Base-by-base conservation (phyloP, 768 basidiomycete genomes). In the Antrodiella citrinella region DNA sequence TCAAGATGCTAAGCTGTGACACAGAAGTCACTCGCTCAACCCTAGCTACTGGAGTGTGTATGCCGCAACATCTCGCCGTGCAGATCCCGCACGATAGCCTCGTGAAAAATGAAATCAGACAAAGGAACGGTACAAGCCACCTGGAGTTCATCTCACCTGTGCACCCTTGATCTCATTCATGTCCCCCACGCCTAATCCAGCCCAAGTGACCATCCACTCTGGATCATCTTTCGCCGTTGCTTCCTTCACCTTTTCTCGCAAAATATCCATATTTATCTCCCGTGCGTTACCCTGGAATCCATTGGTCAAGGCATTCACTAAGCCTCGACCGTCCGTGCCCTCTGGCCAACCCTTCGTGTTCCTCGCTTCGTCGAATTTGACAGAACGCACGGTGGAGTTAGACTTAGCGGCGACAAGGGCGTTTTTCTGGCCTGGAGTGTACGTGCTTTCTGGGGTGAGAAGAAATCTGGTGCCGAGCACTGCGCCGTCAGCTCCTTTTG, bases 381-480 rank as follows among this genome's bases (percentile, higher is more conserved):
- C 51, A 15, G 66, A 67, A 21, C 70, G 65, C 20, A 62, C 60
- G 9, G 71, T 63, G 26, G 58, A 50, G 26, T 49, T 45, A 25
- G 56, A 44, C 20, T 43, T 54, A 4, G 65, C 66, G 11, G 51
- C 58, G 15, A 67, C 47, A 47, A 74, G 53, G 3, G 67, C 61
- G 5, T 60, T 56, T 60, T 73, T 74, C 51, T 67, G 63, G 9
- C 51, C 53, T 5, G 49, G 51, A 3, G 67, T 48, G 58, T 70
- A 72, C 23, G 58, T 64, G 54, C 81, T 75, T 67, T 90, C 87
- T 2, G 76, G 73, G 1, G 85, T 77, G 51, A 84, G 69, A 41
- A 86, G 65, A 61, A 91, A 87, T 4, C 87, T 82, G 0, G 91
- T 91, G 49, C 91, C 91, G 18, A 83, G 59, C 25, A 82, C 86